Conservation (phyloP, 2,329 filamentous ascomycete genomes). For the Neoarthrinium moseri region DNA sequence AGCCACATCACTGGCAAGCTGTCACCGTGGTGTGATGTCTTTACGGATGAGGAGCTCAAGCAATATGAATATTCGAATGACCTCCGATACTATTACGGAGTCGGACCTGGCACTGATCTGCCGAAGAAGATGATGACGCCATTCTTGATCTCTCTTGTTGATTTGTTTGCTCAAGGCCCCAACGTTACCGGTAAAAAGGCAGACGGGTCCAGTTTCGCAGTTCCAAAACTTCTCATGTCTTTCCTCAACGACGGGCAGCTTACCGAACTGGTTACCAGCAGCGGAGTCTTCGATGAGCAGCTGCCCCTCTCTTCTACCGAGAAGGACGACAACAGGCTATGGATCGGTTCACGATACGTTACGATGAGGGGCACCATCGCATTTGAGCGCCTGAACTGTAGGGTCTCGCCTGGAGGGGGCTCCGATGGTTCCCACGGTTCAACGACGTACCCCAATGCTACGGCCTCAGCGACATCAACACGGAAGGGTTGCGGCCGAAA, state of each 20-base stretch:
- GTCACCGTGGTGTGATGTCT: constrained; percentile 62
- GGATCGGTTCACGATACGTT: constrained; percentile 53
- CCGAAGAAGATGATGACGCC: constrained; percentile 61
- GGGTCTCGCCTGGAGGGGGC: constrained; percentile 5
- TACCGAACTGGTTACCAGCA: constrained; percentile 56
- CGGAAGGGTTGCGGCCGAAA: background rate
- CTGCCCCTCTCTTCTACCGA: constrained; percentile 43
- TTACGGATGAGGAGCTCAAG: constrained; percentile 60
- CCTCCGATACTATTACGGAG: constrained; percentile 66
- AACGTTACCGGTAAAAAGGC: constrained; percentile 43
- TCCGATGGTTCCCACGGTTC: background rate
- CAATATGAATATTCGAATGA: constrained; percentile 69
- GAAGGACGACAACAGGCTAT: constrained; percentile 48
- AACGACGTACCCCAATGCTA: constrained; percentile 9
- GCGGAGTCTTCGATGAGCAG: constrained; percentile 61
- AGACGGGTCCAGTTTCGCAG: constrained; percentile 43
- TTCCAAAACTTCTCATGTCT: constrained; percentile 57
- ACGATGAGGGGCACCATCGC: constrained; percentile 66
- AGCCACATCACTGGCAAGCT: constrained; percentile 62
- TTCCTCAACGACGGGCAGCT: constrained; percentile 69
- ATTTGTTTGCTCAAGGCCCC: constrained; percentile 52
- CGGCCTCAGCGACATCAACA: constrained; percentile 9
- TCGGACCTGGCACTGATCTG: constrained; percentile 54
- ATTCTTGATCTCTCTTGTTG: constrained; percentile 52
- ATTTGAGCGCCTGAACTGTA: constrained; percentile 61